Evolutionary conservation across 805 yeast genomes (phyloP).

Genomic region (Candida cerambycidarum): DNA sequence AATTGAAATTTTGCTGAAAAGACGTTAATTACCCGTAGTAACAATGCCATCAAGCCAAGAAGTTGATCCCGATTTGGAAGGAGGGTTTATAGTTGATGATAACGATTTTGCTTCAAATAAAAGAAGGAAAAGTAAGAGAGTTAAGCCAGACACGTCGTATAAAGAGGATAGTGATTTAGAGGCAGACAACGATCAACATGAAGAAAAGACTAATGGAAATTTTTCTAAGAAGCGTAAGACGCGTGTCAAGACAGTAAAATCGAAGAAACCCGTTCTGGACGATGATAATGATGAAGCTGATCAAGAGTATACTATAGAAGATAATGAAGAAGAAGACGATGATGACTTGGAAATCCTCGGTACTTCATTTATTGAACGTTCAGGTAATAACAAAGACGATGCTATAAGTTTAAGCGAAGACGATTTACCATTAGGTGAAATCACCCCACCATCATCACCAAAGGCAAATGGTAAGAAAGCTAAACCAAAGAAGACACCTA

Average conservation of each 20-base stretch:
- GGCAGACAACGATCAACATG: conserved; percentile 15
- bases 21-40: too few species aligned
- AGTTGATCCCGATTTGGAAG: conserved; percentile 18
- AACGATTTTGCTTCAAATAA: conserved; percentile 24
- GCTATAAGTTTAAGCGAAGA: conserved; percentile 8
- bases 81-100: conserved; percentile 45
- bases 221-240: conserved; percentile 14
- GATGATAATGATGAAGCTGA: conserved; percentile 22
- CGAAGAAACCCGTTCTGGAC: conserved; percentile 9
- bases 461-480: conserved; percentile 1
- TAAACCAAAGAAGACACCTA: conserved; percentile 24
- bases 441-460: conserved; percentile 12
- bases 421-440: conserved; percentile 23
- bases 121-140: conserved; percentile 17
- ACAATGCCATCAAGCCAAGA: conserved; percentile 11
- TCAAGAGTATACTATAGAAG: conserved; percentile 20
- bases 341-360: conserved; percentile 38
- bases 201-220: conserved; percentile 11
- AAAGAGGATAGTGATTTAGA: conserved; percentile 24
- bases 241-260: conserved; percentile 14
- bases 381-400: conserved; percentile 17
- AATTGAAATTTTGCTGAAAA: too few species aligned
- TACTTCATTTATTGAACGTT: conserved; percentile 13
- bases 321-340: conserved; percentile 30
- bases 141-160: conserved; percentile 22